These are phyloP conservation scores for Talaromyces marneffei DNA, from an alignment of 2,329 filamentous ascomycete species.

Conservation along the genomic window DNA sequence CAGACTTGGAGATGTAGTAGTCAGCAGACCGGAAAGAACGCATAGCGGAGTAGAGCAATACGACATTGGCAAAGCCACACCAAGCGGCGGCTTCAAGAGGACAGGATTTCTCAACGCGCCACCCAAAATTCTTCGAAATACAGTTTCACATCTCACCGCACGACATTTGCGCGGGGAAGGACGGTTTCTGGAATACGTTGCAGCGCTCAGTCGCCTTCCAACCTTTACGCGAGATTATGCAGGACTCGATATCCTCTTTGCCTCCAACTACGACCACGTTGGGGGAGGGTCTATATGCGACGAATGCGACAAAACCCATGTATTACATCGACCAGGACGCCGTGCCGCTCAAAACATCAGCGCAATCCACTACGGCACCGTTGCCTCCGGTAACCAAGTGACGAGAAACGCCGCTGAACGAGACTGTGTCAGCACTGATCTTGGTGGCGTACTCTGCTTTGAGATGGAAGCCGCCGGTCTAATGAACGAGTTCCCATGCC, in stretches of 20 bases:
- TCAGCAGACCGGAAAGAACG: not conserved
- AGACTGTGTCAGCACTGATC: not conserved
- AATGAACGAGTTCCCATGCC: conserved; percentile 5
- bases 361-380: not conserved
- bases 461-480: conserved; percentile 2
- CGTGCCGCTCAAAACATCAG: not conserved
- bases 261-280: not conserved
- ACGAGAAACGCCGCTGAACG: not conserved
- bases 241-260: not conserved
- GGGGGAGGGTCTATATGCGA: not conserved
- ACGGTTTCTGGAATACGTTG: not conserved
- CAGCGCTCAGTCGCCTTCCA: not conserved
- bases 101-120: not conserved
- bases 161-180: no score
- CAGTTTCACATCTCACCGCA: not conserved
- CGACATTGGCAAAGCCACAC: not conserved
- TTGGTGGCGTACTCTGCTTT: conserved; percentile 1
- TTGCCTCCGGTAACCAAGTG: conserved; percentile 1
- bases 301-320: not conserved
- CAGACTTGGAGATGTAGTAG: not conserved
- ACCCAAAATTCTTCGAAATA: not conserved
- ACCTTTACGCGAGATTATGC: not conserved
- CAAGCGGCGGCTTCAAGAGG: not conserved
- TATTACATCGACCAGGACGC: not conserved
- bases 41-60: not conserved